Conservation (phyloP, 2,329 filamentous ascomycete genomes). For the Apiospora aurea region DNA sequence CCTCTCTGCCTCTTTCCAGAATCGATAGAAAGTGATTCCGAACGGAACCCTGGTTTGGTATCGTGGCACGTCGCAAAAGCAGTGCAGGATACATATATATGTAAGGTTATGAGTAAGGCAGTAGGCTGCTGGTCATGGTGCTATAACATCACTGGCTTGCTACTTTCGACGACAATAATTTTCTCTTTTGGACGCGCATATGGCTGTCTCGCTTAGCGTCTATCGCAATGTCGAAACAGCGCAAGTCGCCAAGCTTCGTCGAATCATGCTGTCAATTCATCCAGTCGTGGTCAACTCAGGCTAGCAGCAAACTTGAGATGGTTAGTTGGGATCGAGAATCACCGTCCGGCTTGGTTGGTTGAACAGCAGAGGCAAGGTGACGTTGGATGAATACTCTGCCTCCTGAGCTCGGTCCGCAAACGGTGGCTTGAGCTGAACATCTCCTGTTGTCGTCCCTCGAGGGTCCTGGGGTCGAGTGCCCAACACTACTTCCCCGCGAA, state of each 20-base stretch:
- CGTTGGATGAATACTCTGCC: not conserved
- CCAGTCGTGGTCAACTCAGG: constrained; percentile 7
- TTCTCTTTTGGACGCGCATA: not conserved
- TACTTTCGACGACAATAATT: not conserved
- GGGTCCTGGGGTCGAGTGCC: not conserved
- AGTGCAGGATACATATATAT: not conserved
- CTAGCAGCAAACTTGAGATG: constrained; percentile 14
- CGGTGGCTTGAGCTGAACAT: not conserved
- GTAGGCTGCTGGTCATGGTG: not conserved
- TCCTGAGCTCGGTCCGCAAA: not conserved
- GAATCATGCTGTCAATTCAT: constrained; percentile 20
- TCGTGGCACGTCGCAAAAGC: not conserved
- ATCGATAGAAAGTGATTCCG: not conserved
- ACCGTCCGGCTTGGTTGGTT: not conserved
- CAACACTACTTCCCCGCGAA: not conserved
- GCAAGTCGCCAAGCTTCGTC: constrained; percentile 17
- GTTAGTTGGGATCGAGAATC: not conserved
- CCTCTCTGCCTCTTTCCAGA: not conserved
- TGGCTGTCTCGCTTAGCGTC: constrained; percentile 10
- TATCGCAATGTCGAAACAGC: not conserved
- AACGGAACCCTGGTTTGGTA: not conserved
- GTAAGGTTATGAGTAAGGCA: not conserved
- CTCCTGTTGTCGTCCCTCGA: not conserved
- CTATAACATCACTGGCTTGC: not conserved
- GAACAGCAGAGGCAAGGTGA: not conserved